These are phyloP conservation scores for Cystobasidium slooffiae DNA, from an alignment of 1,284 basidiomycete genomes.

Conservation along the genomic window DNA sequence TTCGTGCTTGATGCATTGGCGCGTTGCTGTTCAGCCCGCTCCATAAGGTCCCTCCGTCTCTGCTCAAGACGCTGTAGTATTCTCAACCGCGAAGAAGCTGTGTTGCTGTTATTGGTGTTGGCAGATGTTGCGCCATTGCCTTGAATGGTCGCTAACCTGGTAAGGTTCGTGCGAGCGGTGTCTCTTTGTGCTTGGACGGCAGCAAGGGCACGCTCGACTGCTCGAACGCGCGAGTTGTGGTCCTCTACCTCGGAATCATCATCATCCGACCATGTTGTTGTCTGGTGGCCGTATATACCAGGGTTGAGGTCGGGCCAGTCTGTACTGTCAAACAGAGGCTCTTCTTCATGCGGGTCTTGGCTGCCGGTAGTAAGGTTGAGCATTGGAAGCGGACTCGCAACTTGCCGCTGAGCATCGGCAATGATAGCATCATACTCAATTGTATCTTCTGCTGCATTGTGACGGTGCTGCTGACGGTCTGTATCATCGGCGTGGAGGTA, in stretches of 20 bases:
- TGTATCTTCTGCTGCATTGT: conserved; percentile 2
- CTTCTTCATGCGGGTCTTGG: not conserved
- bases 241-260: conserved; percentile 16
- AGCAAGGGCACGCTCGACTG: conserved; percentile 6
- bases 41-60: conserved; percentile 5
- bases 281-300: not conserved
- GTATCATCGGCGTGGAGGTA: not conserved
- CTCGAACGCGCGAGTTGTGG: not conserved
- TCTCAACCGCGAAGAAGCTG: not conserved
- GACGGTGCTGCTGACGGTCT: not conserved
- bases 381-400: conserved; percentile 34
- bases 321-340: conserved; percentile 16
- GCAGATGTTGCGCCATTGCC: not conserved
- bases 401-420: conserved; percentile 34
- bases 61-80: conserved; percentile 24
- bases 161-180: conserved; percentile 6
- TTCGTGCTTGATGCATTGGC: not conserved
- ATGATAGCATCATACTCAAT: conserved; percentile 41
- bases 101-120: not conserved
- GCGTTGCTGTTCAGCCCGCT: conserved; percentile 16
- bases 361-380: not conserved
- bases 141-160: conserved; percentile 4
- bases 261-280: not conserved
- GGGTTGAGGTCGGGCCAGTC: conserved; percentile 41
- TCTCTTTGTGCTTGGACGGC: conserved; percentile 1